These are phyloP conservation scores for Lichtheimia corymbifera DNA, from an alignment of 371 early-diverging fungal species.

Conservation along the genomic window DNA sequence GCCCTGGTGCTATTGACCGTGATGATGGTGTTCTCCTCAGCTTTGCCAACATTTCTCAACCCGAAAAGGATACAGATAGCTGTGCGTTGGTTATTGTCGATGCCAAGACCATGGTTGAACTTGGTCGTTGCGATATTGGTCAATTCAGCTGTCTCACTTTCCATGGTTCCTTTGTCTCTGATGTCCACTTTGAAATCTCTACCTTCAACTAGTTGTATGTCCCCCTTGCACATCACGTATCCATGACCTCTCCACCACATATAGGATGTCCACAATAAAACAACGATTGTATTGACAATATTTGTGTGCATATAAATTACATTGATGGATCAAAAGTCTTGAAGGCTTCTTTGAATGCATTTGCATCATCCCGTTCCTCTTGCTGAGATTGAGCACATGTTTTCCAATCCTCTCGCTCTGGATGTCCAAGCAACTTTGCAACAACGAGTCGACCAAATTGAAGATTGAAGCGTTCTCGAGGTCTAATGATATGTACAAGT, in stretches of 20 bases:
- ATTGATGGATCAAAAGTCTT: conserved; percentile 56
- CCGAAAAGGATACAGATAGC: conserved; percentile 20
- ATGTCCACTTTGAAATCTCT: background rate
- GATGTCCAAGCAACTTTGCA: conserved; percentile 58
- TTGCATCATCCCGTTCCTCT: conserved; percentile 59
- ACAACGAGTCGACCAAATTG: conserved; percentile 74
- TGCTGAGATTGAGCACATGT: conserved; percentile 57
- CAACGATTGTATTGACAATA: too few relatives aligned
- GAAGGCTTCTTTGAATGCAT: conserved; percentile 58
- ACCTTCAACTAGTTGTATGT: too few relatives aligned
- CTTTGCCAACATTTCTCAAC: conserved; percentile 40
- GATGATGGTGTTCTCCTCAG: conserved; percentile 66
- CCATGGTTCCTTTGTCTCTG: conserved; percentile 50
- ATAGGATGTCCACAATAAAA: too few relatives aligned
- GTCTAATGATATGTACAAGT: conserved; percentile 47
- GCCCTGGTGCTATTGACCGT: conserved; percentile 42
- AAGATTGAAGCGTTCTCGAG: conserved; percentile 57
- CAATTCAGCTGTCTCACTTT: conserved; percentile 50
- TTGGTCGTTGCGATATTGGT: conserved; percentile 52
- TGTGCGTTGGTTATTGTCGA: conserved; percentile 59
- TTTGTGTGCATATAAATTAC: background rate
- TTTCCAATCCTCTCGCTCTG: conserved; percentile 78
- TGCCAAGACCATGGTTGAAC: conserved; percentile 53
- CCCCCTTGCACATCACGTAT: too few relatives aligned
- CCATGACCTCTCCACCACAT: too few relatives aligned